Conservation (phyloP, 495 filamentous ascomycete species). For the Aspergillus sclerotiicarbonarius region DNA sequence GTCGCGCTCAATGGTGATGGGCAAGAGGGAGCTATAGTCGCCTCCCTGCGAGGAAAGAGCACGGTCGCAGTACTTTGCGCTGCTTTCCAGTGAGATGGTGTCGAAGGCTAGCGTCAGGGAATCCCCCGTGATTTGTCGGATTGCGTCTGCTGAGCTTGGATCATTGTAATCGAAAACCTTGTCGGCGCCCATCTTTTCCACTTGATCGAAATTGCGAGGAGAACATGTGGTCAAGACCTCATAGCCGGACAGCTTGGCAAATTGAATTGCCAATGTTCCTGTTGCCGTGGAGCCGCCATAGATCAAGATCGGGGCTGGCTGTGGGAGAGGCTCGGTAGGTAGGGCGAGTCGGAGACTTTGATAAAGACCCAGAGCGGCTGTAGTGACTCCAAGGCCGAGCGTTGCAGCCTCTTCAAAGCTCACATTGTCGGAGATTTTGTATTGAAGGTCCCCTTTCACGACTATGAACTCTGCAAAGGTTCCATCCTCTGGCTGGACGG, state of each 20-base stretch:
- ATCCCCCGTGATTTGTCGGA: background rate
- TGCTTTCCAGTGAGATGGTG: constrained; percentile 24
- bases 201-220: background rate
- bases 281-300: constrained; percentile 1
- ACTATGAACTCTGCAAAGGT: constrained; percentile 1
- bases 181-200: background rate
- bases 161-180: constrained; percentile 1
- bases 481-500: background rate
- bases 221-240: background rate
- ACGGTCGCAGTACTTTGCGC: constrained; percentile 33
- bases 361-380: background rate
- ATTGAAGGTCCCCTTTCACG: background rate
- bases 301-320: background rate
- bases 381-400: background rate
- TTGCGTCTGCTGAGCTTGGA: background rate
- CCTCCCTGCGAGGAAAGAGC: constrained; percentile 37
- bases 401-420: constrained; percentile 1
- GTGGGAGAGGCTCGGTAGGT: background rate
- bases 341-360: background rate
- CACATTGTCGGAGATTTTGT: background rate
- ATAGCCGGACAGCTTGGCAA: constrained; percentile 4
- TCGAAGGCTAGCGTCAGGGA: background rate
- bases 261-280: background rate
- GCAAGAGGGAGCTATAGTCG: constrained; percentile 27
- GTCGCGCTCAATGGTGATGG: constrained; percentile 26